Percentiles rank a stretch among this genome's conserved stretches.
phyloP scores from a whole-genome alignment of 2,329 filamentous ascomycete species.

The Arthrinium phaeospermum region DNA sequence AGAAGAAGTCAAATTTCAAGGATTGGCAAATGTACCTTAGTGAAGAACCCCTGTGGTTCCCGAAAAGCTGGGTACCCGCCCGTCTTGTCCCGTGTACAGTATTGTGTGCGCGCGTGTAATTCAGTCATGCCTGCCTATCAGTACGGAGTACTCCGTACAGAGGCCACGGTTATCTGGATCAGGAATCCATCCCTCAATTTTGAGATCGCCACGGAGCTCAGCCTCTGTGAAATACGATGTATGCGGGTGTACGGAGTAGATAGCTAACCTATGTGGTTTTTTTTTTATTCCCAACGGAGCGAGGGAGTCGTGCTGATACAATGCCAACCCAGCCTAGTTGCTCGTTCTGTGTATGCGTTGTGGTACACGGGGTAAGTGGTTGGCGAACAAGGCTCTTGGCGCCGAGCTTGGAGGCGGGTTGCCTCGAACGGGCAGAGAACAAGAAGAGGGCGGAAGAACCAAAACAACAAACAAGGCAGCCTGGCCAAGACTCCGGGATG shows the following conservation, averaged over 20 bases:
- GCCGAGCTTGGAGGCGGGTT: conserved; percentile 2
- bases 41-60: conserved; percentile 18
- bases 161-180: background rate
- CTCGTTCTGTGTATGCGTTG: background rate
- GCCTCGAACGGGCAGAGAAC: background rate
- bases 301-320: background rate
- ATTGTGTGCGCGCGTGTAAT: background rate
- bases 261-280: background rate
- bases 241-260: too few relatives aligned
- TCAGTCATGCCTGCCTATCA: background rate
- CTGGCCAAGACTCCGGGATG: background rate
- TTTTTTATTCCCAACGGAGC: background rate
- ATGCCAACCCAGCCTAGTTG: background rate
- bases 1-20: background rate
- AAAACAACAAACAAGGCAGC: conserved; percentile 11
- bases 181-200: background rate
- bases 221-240: background rate
- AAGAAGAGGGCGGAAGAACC: background rate
- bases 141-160: background rate
- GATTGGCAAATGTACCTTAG: background rate
- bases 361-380: conserved; percentile 2
- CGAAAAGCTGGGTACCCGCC: conserved; percentile 12
- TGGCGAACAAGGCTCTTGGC: conserved; percentile 11
- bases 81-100: conserved; percentile 1
- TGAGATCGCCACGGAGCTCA: background rate